Evolutionary conservation across 441 rosid species (phyloP), one percentile per base, ranked within the genome.

Genomic region (Pelargonium citronellum): DNA sequence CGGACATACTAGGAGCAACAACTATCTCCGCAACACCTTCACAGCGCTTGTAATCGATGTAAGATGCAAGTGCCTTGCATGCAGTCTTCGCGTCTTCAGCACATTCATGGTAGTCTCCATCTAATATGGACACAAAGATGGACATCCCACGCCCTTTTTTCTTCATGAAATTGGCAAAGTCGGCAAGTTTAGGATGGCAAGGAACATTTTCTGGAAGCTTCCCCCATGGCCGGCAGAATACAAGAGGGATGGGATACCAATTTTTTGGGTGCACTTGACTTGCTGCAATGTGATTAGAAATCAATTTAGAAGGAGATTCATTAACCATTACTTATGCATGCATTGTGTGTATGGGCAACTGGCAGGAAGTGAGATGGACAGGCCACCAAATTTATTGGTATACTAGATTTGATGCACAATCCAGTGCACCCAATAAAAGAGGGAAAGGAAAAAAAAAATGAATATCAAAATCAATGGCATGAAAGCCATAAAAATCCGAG

Each of bases 121-220:
- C 98, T 64, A 92, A 72, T 76, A 92, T 92, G 4, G 96, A 87
- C 68, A 91, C 85, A 53, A 95, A 92, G 70, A 95, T 92, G 73
- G 98, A 95, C 99, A 95, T 95, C 71, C 99, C 99, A 39, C 97
- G 94, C 44, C 99, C 99, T 81, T 95, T 95, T 79, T 95, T 95
- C 87, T 92, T 95, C 99, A 95, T 91, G 82, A 96, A 95, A 84
- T 92, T 95, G 0, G 99, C 98, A 81, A 95, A 95, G 80, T 95
- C 99, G 3, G 96, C 97, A 71, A 95, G 92, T 73, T 95, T 95
- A 43, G 98, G 98, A 76, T 95, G 99, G 85, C 99, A 95, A 4
- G 99, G 96, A 47, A 95, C 98, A 63, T 92, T 92, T 76, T 95
- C 99, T 1, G 99, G 99, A 46, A 95, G 92, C 85, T 88, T 86